Conservation (phyloP, 805 yeast species). For the Starmerella stellata region DNA sequence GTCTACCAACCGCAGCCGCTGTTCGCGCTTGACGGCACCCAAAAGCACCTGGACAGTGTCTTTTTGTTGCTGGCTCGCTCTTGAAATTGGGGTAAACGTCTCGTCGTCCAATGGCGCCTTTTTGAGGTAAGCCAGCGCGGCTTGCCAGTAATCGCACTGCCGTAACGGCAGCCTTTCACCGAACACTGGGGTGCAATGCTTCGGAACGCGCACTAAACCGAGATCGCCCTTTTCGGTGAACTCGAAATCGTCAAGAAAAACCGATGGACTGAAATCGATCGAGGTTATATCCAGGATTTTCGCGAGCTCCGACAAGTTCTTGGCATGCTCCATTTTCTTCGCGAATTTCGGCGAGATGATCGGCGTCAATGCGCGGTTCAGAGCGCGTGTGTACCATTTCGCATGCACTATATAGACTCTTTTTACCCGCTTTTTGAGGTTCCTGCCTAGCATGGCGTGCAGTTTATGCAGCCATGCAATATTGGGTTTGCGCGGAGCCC, state of each 20-base stretch:
- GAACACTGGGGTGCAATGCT: constrained; percentile 22
- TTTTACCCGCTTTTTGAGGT: constrained; percentile 34
- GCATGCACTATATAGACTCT: constrained; percentile 74
- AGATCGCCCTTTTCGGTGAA: constrained; percentile 19
- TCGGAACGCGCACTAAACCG: constrained; percentile 30
- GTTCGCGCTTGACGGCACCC: constrained; percentile 30
- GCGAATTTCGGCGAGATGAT: constrained; percentile 35
- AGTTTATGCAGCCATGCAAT: constrained; percentile 60
- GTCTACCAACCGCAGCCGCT: constrained; percentile 35
- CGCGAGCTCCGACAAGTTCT: constrained; percentile 37
- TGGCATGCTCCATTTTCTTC: constrained; percentile 30
- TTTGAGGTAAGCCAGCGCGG: constrained; percentile 15
- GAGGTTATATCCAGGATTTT: constrained; percentile 53
- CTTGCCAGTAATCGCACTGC: constrained; percentile 18
- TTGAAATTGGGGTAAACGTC: constrained; percentile 3
- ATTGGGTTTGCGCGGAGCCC: constrained; percentile 37
- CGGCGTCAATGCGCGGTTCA: constrained; percentile 34
- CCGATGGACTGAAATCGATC: constrained; percentile 55
- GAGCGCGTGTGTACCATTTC: constrained; percentile 69
- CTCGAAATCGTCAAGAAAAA: constrained; percentile 49
- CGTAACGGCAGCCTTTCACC: constrained; percentile 17
- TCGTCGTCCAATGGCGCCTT: not conserved
- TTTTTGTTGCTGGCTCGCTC: not conserved
- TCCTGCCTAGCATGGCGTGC: constrained; percentile 40
- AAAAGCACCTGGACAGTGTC: constrained; percentile 13